phyloP scores from a whole-genome alignment of 1,284 basidiomycete species.

The Apiotrichum brassicae region DNA sequence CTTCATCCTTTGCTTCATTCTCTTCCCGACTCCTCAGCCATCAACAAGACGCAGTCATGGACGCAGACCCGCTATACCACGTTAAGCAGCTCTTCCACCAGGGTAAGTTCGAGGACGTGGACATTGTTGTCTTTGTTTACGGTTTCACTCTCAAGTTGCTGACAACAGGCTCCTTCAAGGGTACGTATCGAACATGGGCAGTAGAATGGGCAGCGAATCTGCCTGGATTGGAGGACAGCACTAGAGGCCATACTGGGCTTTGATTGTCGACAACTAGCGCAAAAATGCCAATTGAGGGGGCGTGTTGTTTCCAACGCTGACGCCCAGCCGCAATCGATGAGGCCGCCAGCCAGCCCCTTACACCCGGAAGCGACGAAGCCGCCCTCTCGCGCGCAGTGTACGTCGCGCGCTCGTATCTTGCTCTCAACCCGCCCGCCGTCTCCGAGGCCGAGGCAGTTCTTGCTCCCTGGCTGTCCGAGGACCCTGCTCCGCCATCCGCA shows the following conservation, averaged over 20 bases:
- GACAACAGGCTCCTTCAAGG: constrained; percentile 43
- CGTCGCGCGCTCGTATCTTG: constrained; percentile 75
- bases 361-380: constrained; percentile 43
- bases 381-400: constrained; percentile 56
- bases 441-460: constrained; percentile 56
- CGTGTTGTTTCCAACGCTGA: background rate
- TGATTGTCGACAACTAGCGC: too few relatives aligned
- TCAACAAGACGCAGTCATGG: constrained; percentile 54
- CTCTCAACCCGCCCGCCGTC: constrained; percentile 58
- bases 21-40: too few relatives aligned
- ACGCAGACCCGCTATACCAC: constrained; percentile 73
- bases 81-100: constrained; percentile 79
- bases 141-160: constrained; percentile 5
- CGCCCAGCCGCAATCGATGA: constrained; percentile 40
- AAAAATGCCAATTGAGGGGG: too few relatives aligned
- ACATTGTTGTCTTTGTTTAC: background rate
- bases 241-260: too few relatives aligned
- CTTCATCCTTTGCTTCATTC: too few relatives aligned
- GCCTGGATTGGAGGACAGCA: too few relatives aligned
- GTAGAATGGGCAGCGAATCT: too few relatives aligned
- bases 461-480: constrained; percentile 34
- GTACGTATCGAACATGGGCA: constrained; percentile 21
- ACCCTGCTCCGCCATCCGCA: constrained; percentile 58
- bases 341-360: constrained; percentile 30
- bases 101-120: constrained; percentile 48